Base-by-base conservation (phyloP, 768 basidiomycete species). In the Rhodocollybia butyracea region DNA sequence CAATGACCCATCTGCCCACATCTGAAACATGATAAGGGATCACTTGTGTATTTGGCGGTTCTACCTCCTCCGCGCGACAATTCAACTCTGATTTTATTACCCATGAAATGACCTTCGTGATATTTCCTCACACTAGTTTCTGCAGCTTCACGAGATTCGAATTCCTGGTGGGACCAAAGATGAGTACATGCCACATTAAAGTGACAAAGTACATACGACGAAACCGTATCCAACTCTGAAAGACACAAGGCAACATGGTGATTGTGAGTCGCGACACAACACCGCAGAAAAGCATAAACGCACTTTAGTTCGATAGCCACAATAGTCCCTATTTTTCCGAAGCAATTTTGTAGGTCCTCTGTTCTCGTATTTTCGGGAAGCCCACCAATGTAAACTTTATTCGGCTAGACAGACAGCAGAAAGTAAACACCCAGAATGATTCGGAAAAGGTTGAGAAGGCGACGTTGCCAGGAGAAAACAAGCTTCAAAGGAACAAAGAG, bases 341-440 rank as follows among this genome's bases (percentile, higher is more conserved):
- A 94, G 70, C 92, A 93, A 59, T 80, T 87, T 70, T 84, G 86
- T 26, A 94, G 73, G 65, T 94, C 91, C 74, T 91, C 89, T 72
- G 86, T 81, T 59, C 88, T 86, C 46, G 91, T 93, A 61, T 91
- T 81, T 73, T 91, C 89, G 60, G 91, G 92, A 57, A 94, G 81
- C 61, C 91, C 90, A 67, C 91, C 91, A 67, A 94, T 84, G 70
- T 94, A 94, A 70, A 94, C 86, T 76, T 94, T 94, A 76, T 91
- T 92, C 76, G 90, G 87, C 90, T 93, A 81, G 76, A 78, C 76
- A 77, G 80, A 54, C 27, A 47, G 50, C 78, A 82, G 74, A 83
- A 78, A 70, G 80, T 85, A 76, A 86, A 84, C 83, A 84, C 81
- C 75, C 73, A 76, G 79, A 54, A 42, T 65, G 36, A 27, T 57